Evolutionary conservation across 2,329 filamentous ascomycete genomes (phyloP).

Genomic region (Trichoderma semiorbis): DNA sequence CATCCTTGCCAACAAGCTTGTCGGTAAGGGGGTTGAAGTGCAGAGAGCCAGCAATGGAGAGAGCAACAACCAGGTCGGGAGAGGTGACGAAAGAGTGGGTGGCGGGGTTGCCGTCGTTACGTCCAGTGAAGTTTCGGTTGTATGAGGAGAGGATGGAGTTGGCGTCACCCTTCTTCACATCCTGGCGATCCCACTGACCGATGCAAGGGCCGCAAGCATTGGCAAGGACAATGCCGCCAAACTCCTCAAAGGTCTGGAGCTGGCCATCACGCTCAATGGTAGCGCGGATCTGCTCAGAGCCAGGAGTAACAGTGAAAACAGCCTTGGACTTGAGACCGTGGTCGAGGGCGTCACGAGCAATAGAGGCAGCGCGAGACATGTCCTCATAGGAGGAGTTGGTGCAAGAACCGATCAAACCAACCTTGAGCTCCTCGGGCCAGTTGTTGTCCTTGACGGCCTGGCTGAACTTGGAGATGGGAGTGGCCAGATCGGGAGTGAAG

Average conservation of each 20-base stretch:
- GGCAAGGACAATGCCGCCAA: constrained; percentile 88
- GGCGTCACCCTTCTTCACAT: constrained; percentile 90
- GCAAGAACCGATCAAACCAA: constrained; percentile 96
- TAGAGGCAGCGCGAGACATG: constrained; percentile 89
- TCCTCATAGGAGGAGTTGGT: constrained; percentile 87
- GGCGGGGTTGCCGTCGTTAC: constrained; percentile 93
- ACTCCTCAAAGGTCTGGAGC: constrained; percentile 92
- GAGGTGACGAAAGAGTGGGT: constrained; percentile 93
- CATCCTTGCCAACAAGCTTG: constrained; percentile 87
- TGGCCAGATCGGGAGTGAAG: constrained; percentile 97
- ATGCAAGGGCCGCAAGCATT: constrained; percentile 94
- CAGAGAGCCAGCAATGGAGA: constrained; percentile 78
- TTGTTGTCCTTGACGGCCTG: constrained; percentile 89
- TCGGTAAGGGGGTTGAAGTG: constrained; percentile 96
- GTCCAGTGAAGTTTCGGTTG: constrained; percentile 99
- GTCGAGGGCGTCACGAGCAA: constrained; percentile 83
- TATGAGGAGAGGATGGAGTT: constrained; percentile 99
- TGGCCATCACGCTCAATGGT: constrained; percentile 90
- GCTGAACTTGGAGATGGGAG: constrained; percentile 96
- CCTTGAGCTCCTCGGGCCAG: constrained; percentile 96
- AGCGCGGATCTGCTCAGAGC: constrained; percentile 93
- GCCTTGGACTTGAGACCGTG: constrained; percentile 94
- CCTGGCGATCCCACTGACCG: constrained; percentile 90
- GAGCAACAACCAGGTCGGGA: constrained; percentile 81
- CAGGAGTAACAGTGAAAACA: constrained; percentile 91